Evolutionary conservation across 116 monocot species (phyloP).

Genomic region (Iris pallida): DNA sequence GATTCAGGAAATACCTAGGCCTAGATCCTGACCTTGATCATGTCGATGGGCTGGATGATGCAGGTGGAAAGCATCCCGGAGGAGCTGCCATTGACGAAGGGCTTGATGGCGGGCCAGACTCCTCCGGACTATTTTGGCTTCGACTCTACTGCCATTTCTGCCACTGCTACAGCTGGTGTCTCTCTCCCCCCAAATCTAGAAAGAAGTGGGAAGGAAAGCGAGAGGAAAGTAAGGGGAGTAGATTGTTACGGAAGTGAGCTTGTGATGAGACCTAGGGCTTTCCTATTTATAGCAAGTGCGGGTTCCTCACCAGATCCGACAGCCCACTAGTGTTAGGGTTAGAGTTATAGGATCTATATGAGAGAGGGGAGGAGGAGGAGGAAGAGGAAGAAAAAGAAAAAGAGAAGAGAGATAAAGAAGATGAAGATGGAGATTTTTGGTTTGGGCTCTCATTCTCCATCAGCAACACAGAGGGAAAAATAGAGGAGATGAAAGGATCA

Average conservation of each 20-base stretch:
- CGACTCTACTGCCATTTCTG: conserved; percentile 32
- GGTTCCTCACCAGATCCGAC: not conserved
- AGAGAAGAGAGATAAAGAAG: too few species aligned
- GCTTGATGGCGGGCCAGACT: conserved; percentile 47
- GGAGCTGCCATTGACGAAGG: conserved; percentile 54
- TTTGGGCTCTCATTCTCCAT: too few species aligned
- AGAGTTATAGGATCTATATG: too few species aligned
- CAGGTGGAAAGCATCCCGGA: conserved; percentile 62
- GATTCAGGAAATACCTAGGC: not conserved
- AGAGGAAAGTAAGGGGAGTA: not conserved
- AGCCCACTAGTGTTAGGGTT: too few species aligned
- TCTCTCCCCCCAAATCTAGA: not conserved
- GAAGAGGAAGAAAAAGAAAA: too few species aligned
- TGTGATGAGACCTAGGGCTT: not conserved
- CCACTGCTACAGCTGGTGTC: not conserved
- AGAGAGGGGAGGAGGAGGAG: too few species aligned
- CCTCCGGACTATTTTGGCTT: conserved; percentile 28
- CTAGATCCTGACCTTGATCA: conserved; percentile 34
- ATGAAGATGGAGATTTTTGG: too few species aligned
- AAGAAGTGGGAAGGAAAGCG: not conserved
- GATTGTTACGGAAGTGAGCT: not conserved
- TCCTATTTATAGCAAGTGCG: not conserved
- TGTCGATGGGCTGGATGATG: conserved; percentile 60
- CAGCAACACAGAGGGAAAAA: too few species aligned
- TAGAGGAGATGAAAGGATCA: too few species aligned